Percentiles rank a stretch among this genome's conserved stretches.
Conservation (phyloP, 768 basidiomycete genomes). For the Kwoniella dendrophila region DNA sequence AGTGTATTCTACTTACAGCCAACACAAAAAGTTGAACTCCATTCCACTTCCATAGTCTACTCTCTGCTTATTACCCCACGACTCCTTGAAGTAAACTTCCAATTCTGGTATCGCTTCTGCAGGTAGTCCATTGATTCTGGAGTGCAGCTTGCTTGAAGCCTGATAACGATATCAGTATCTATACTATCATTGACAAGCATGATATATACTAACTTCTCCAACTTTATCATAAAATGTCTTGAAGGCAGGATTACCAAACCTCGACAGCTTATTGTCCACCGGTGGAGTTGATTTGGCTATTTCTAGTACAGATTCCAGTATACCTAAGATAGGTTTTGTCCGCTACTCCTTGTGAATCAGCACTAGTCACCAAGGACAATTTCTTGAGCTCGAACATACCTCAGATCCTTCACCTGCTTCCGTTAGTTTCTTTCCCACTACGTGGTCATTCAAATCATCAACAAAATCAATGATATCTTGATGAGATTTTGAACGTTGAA, state of each 20-base stretch:
- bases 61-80: slow-evolving; percentile 87
- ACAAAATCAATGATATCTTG: slow-evolving; percentile 70
- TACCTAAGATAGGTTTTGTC: slow-evolving; percentile 64
- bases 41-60: slow-evolving; percentile 99
- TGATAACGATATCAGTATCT: slow-evolving; percentile 43
- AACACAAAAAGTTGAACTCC: slow-evolving; percentile 96
- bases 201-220: slow-evolving; percentile 61
- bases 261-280: slow-evolving; percentile 81
- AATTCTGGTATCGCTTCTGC: slow-evolving; percentile 68
- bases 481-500: slow-evolving; percentile 74
- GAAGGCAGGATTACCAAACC: slow-evolving; percentile 98
- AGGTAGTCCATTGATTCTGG: slow-evolving; percentile 64
- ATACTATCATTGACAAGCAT: not conserved
- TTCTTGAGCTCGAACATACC: slow-evolving; percentile 60
- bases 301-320: slow-evolving; percentile 70
- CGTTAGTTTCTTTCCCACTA: slow-evolving; percentile 74
- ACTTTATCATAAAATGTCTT: slow-evolving; percentile 85
- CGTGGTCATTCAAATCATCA: slow-evolving; percentile 71
- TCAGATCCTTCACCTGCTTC: slow-evolving; percentile 65
- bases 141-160: slow-evolving; percentile 66
- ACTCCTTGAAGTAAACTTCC: slow-evolving; percentile 75
- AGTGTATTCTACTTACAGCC: slow-evolving; percentile 81
- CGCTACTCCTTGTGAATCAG: slow-evolving; percentile 59
- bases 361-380: not conserved
- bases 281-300: slow-evolving; percentile 75